Base-by-base conservation (phyloP, 805 yeast species). In the Metschnikowia gelsemii region DNA sequence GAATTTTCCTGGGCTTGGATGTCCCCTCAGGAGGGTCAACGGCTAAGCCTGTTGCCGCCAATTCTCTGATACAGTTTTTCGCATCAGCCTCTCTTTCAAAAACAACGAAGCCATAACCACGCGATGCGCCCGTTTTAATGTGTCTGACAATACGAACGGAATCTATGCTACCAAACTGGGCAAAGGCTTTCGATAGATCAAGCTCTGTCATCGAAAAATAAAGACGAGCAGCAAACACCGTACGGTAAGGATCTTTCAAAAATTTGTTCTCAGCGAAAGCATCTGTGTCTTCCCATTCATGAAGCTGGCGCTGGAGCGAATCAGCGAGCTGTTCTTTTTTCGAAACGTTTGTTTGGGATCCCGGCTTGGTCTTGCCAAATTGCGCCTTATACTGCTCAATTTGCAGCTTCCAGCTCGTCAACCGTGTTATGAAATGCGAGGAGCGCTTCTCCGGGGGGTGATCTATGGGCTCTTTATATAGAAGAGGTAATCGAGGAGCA, bases 31-130 rank as follows among this genome's bases (percentile, higher is more conserved):
- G 52, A 2, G 60, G 54, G n/a, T 41, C 47, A 9, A 67, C 45
- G 5, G 49, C 39, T 12, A 70, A 42, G 0, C 75, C 75, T 1
- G 65, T 60, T 6, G 68, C 46, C 26, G 85, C 78, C 28, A 80
- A 74, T 19, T 75, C 82, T 28, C 76, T 72, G 18, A 76, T 72
- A 2, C 96, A 93, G 9, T 59, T 62, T 36, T 75, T 73, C 17
- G 88, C 83, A 44, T 80, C 85, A 1, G 62, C 46, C 14, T 80
- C 84, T 20, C 72, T 66, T 39, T 76, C 80, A 60, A 78, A 91
- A 3, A 82, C 82, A 2, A 89, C 67, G 56, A 91, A 91, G 1
- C 84, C 97, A 59, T 91, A 91, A 0, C 98, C 97, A 45, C 79
- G 70, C 3, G 90, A 76, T 45, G 76, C 75, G 5, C 76, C 78